Conservation (phyloP, 179 eudicot genomes). For the Corrigiola litoralis region DNA sequence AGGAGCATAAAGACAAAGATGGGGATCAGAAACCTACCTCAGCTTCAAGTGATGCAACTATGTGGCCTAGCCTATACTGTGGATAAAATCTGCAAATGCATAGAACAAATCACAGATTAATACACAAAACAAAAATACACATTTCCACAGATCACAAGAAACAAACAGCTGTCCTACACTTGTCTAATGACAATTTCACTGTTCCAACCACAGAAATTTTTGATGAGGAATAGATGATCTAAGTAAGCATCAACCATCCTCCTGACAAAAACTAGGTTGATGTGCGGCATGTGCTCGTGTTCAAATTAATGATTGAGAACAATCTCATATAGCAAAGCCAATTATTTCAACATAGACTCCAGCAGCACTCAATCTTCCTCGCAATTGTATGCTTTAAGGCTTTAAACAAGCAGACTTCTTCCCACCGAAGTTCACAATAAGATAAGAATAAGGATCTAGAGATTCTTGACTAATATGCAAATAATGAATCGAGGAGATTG, state of each 20-base stretch:
- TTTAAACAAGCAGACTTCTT: no score
- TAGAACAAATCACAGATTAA: background rate
- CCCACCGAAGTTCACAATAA: no score
- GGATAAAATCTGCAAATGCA: conserved; percentile 69
- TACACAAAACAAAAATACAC: background rate
- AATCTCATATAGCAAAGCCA: background rate
- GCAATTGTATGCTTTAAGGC: no score
- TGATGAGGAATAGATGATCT: background rate
- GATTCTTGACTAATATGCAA: background rate
- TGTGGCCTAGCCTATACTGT: conserved; percentile 54
- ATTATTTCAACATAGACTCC: background rate
- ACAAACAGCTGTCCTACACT: background rate
- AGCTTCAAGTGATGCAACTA: conserved; percentile 50
- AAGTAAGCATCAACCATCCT: background rate
- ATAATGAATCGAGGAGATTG: background rate
- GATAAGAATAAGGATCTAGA: background rate
- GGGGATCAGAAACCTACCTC: conserved; percentile 43
- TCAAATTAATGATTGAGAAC: background rate
- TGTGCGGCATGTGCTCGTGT: background rate
- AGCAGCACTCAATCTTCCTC: background rate
- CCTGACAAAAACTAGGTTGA: no score
- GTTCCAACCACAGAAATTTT: background rate
- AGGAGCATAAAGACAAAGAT: background rate
- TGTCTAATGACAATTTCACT: background rate
- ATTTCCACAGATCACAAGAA: background rate